Conservation (phyloP, 352 stramenopile species). For the Phytophthora pistaciae region DNA sequence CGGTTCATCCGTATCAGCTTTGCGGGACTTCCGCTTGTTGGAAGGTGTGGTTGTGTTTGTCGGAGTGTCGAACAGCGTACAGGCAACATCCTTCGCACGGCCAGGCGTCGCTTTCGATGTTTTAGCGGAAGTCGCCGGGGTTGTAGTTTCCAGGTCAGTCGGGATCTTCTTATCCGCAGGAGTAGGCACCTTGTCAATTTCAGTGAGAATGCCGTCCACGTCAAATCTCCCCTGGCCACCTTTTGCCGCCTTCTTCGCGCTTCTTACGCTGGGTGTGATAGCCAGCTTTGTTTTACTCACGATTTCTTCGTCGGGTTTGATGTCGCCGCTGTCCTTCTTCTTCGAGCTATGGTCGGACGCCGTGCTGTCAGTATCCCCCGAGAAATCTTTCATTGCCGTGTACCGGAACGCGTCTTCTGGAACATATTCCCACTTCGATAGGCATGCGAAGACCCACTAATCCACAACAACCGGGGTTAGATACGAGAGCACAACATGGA, state of each 20-base stretch:
- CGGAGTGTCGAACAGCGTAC: constrained; percentile 70
- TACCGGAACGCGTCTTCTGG: constrained; percentile 63
- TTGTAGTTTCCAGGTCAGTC: constrained; percentile 14
- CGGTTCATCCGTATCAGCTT: constrained; percentile 17
- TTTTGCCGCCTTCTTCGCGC: constrained; percentile 38
- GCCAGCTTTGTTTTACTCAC: constrained; percentile 34
- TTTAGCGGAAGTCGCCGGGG: constrained; percentile 18
- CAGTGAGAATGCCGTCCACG: constrained; percentile 62
- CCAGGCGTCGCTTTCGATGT: constrained; percentile 13
- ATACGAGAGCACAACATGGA: not conserved
- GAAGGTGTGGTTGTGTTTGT: constrained; percentile 36
- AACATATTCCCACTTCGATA: constrained; percentile 73
- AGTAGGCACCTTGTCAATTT: constrained; percentile 62
- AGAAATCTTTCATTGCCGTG: constrained; percentile 31
- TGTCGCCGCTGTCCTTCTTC: constrained; percentile 33
- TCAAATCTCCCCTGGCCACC: constrained; percentile 51
- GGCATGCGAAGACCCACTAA: constrained; percentile 84
- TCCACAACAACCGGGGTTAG: constrained; percentile 4
- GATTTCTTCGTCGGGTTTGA: constrained; percentile 28
- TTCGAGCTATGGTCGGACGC: constrained; percentile 28
- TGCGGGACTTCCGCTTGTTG: constrained; percentile 28
- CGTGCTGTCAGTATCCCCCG: constrained; percentile 35
- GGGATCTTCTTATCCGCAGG: constrained; percentile 42
- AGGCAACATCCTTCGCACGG: constrained; percentile 45
- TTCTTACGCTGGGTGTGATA: constrained; percentile 33